These are phyloP conservation scores for Aspergillus versicolor DNA, from an alignment of 2,329 filamentous ascomycete genomes.

Conservation along the genomic window DNA sequence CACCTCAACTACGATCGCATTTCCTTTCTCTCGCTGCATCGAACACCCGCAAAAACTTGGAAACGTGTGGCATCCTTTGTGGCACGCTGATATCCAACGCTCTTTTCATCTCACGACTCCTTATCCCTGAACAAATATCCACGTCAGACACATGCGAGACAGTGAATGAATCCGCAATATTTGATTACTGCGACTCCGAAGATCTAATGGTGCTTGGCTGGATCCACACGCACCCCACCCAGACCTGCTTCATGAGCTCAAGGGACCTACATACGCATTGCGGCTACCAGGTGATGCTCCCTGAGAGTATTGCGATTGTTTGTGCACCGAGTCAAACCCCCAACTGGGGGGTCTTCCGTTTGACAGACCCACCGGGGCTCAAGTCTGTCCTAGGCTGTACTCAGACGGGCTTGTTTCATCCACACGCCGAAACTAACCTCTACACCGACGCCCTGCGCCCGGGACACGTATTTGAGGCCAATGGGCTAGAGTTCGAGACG, in stretches of 20 bases:
- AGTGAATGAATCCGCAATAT: conserved; percentile 77
- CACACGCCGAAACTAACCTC: conserved; percentile 66
- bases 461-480: conserved; percentile 69
- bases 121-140: conserved; percentile 87
- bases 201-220: conserved; percentile 86
- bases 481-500: conserved; percentile 65
- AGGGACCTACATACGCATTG: conserved; percentile 90
- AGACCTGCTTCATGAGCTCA: conserved; percentile 97
- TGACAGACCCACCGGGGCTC: conserved; percentile 90
- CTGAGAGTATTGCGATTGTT: conserved; percentile 94
- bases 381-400: conserved; percentile 79
- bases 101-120: conserved; percentile 80
- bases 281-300: conserved; percentile 93
- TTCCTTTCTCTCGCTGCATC: conserved; percentile 73
- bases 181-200: conserved; percentile 84
- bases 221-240: conserved; percentile 97
- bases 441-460: conserved; percentile 73
- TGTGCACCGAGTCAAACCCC: conserved; percentile 76
- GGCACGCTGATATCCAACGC: conserved; percentile 90
- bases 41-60: conserved; percentile 79
- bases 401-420: conserved; percentile 80
- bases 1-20: conserved; percentile 66
- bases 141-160: conserved; percentile 96
- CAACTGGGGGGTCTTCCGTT: conserved; percentile 86
- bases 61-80: conserved; percentile 93